Base-by-base conservation (phyloP, 1,284 basidiomycete species). In the Irpex sp. region DNA sequence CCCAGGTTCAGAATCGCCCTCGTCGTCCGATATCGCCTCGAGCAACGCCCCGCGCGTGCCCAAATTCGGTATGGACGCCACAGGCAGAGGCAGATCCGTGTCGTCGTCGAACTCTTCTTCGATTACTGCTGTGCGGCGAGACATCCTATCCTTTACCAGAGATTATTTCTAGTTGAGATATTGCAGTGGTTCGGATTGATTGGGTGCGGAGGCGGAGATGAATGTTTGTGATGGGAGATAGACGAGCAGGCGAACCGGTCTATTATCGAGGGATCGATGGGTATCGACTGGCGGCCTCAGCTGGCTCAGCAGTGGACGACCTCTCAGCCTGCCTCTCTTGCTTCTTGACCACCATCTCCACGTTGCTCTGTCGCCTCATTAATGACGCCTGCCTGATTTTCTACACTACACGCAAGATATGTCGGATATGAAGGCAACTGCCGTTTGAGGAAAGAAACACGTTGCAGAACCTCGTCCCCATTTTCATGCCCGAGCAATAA, bases 91-190 rank as follows among this genome's bases (percentile, higher is more conserved):
- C 51, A 95, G 82, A 73, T 95, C 93, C 15, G 92, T 92, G 70
- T 95, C 93, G 78, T 95, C 93, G 83, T 95, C 92, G 72, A 94
- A 95, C 68, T 90, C 86, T 67, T 86, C 89, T 56, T 89, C 81
- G 61, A 86, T 79, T 64, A 59, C 61, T 35, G 83, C 83, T 67
- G 86, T 75, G 57, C 83, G 81, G 68, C 84, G 83, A 65, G 87
- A 86, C 90, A 92, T 91, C 69, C 65, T 76, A 43, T 11, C 9
- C 9, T 46, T 46, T 50, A 17, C 39, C 39, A 43, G 39, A 43
- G 37, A 15, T 9, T 43, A 43, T 43, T 43, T 4, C 4, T 26
- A n/a, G n/a, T n/a, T n/a, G n/a, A 11, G 39, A 43, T 43, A 15
- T 9, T 43, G 39, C 39, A 8, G 39, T 15, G 39, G 39, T 43